Percentiles rank a stretch among this genome's conserved stretches.
Conservation (phyloP, 2,329 filamentous ascomycete species). For the Cercospora zeae-maydis region DNA sequence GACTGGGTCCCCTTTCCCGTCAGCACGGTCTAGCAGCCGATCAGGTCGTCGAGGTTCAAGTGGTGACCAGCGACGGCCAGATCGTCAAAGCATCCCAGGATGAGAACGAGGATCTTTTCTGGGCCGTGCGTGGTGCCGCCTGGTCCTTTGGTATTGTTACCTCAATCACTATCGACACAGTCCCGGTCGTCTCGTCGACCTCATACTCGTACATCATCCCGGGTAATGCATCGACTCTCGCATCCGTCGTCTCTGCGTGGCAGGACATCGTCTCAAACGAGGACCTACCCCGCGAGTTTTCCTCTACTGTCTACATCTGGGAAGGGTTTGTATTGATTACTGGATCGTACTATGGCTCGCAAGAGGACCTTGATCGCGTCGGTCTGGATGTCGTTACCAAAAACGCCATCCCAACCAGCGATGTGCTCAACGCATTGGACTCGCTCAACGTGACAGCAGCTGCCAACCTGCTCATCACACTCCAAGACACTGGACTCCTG, state of each 20-base stretch:
- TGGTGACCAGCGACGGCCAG: slow-evolving; percentile 41
- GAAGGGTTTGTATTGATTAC: slow-evolving; percentile 17
- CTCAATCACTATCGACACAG: slow-evolving; percentile 22
- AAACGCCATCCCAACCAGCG: slow-evolving; percentile 8
- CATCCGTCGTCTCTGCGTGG: slow-evolving; percentile 15
- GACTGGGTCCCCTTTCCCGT: slow-evolving; percentile 46
- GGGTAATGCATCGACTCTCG: slow-evolving; percentile 10
- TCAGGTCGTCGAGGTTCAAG: slow-evolving; percentile 41
- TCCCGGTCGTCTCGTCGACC: slow-evolving; percentile 20
- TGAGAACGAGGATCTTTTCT: slow-evolving; percentile 28
- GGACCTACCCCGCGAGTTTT: slow-evolving; percentile 17
- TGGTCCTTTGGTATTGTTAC: slow-evolving; percentile 30
- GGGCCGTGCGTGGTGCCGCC: slow-evolving; percentile 27
- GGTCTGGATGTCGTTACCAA: neutral
- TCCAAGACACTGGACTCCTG: slow-evolving; percentile 13
- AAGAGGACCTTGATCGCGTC: slow-evolving; percentile 18
- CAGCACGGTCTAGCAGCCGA: slow-evolving; percentile 54
- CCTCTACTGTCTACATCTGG: slow-evolving; percentile 19
- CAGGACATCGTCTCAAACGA: slow-evolving; percentile 18
- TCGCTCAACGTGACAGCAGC: slow-evolving; percentile 17
- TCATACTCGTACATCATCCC: slow-evolving; percentile 21
- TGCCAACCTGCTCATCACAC: slow-evolving; percentile 3
- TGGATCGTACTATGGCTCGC: slow-evolving; percentile 19
- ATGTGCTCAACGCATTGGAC: slow-evolving; percentile 13
- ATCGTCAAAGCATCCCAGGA: slow-evolving; percentile 38